Percentiles rank a stretch among this genome's conserved stretches.
Conservation (phyloP, 257 asterid genomes). For the Buddleja alternifolia region DNA sequence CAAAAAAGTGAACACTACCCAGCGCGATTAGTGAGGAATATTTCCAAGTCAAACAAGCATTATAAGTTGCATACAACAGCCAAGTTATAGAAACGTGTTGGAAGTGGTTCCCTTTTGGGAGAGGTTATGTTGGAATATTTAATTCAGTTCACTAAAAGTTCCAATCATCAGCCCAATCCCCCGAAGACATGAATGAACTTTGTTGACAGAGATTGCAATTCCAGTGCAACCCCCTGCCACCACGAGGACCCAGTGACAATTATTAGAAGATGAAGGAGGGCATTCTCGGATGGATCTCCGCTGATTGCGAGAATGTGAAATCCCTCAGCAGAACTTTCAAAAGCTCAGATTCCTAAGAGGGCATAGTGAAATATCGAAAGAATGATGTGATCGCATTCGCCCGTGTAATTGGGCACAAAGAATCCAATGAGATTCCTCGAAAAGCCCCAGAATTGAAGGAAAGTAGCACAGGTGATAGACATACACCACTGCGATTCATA, state of each 20-base stretch:
- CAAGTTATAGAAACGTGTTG: background rate
- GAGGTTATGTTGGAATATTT: background rate
- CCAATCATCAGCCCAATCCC: conserved; percentile 6
- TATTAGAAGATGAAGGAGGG: conserved; percentile 2
- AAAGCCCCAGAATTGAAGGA: conserved; percentile 1
- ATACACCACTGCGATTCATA: background rate
- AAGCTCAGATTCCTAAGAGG: conserved; percentile 10
- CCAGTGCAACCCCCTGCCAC: conserved; percentile 1
- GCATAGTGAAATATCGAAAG: conserved; percentile 10
- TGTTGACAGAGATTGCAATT: background rate
- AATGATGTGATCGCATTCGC: background rate
- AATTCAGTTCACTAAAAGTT: background rate
- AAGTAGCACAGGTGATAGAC: conserved; percentile 6
- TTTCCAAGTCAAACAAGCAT: conserved; percentile 18
- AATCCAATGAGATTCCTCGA: conserved; percentile 12
- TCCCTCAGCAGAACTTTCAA: background rate
- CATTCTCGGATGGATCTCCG: conserved; percentile 16
- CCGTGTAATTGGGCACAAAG: background rate
- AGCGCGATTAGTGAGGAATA: conserved; percentile 8
- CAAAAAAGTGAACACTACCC: background rate
- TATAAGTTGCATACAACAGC: background rate
- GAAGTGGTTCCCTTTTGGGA: background rate
- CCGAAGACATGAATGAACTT: background rate
- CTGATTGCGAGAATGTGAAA: background rate
- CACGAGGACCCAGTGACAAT: background rate